Conservation (phyloP, 495 filamentous ascomycete genomes). For the Penicillium ochrochloron region DNA sequence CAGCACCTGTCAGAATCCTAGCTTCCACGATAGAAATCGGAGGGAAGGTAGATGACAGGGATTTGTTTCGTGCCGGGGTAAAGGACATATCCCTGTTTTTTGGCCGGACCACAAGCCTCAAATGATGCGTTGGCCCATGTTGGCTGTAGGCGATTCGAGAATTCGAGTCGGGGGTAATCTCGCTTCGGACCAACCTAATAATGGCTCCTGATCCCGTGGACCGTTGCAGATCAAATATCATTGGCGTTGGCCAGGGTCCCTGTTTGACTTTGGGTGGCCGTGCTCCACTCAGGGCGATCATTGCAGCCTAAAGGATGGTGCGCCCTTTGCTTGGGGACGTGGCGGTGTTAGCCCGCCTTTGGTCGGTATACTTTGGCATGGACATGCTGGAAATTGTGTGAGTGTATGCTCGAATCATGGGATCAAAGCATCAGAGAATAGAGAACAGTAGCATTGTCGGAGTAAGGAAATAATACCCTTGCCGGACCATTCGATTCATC, state of each 20-base stretch:
- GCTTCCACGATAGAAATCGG: conserved; percentile 5
- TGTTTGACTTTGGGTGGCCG: background rate
- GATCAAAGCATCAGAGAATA: background rate
- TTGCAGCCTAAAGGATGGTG: conserved; percentile 2
- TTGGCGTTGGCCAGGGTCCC: conserved; percentile 1
- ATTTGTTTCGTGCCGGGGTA: background rate
- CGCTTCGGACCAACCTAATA: background rate
- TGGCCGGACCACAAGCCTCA: background rate
- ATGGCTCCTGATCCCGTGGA: conserved; percentile 3
- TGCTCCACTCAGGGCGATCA: conserved; percentile 3
- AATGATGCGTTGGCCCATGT: conserved; percentile 19
- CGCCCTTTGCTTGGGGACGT: background rate
- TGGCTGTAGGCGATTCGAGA: background rate
- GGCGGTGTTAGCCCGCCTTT: background rate
- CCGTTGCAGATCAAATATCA: conserved; percentile 2
- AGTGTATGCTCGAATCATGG: background rate
- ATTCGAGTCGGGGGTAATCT: background rate
- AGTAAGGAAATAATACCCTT: background rate
- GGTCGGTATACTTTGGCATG: background rate
- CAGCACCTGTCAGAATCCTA: conserved; percentile 19
- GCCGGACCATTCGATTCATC: background rate
- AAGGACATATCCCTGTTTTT: conserved; percentile 19
- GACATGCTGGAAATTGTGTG: background rate
- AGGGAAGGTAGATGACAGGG: background rate
- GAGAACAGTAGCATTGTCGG: background rate